Base-by-base conservation (phyloP, 208 protist genomes). In the Kentomonas sorsogonicus region DNA sequence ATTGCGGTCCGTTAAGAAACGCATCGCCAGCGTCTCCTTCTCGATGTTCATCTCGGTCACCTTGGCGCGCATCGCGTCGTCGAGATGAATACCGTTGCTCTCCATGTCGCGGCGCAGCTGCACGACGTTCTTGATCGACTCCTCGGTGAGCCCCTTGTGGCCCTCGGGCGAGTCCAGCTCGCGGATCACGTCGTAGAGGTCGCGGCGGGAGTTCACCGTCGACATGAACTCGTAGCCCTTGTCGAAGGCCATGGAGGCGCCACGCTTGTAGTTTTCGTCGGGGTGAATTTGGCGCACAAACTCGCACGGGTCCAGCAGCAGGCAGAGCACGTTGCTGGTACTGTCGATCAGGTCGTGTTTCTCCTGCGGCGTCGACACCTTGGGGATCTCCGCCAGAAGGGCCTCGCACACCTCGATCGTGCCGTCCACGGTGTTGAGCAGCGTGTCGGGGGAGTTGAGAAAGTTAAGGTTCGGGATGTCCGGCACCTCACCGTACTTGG, bases 41-140 rank as follows among this genome's bases (percentile, higher is more conserved):
- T 94, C 80, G 50, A 93, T 85, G 63, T 91, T 93, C 71, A 93
- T 86, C 53, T 90, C 77, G 16, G 77, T 83, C 36, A 95, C 78
- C 48, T 83, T 80, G 27, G 73, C 79, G 16, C 88, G 74, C 54
- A 89, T 60, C 34, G 52, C 58, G 62, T 95, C 83, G 22, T 79
- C 74, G 3, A 96, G 72, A 67, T 95, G 85, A 50, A 95, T 96
- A 29, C 87, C 87, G 61, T 94, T 94, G 61, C 78, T 91, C 67
- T 97, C 89, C 92, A 97, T 97, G 55, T 96, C 89, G 25, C 85
- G 72, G 53, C 72, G 79, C 57, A 95, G 70, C 59, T 97, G 89
- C 22, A 89, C 50, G 15, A 94, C 82, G 40, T 96, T 93, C 72
- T 94, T 94, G 66, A 93, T 86, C 39, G 81, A 75, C 63, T 93